These are phyloP conservation scores for Rhynchospora breviuscula DNA, from an alignment of 176 grass and related monocot species.

Conservation along the genomic window DNA sequence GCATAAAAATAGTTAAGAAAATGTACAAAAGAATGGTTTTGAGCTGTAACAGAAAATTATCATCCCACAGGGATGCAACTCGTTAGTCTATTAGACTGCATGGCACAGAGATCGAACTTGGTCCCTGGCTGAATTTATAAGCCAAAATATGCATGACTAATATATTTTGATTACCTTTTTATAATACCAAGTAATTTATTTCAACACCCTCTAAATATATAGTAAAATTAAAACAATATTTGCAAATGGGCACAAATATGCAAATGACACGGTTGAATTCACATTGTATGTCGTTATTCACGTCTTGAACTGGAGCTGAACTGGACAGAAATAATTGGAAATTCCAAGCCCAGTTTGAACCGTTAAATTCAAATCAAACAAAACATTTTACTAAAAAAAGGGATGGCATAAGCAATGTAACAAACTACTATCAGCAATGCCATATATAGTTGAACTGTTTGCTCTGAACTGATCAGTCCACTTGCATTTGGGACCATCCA, in stretches of 20 bases:
- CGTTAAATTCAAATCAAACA: background rate
- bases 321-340: too few relatives aligned
- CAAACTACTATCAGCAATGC: background rate
- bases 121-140: too few relatives aligned
- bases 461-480: background rate
- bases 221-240: background rate
- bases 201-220: background rate
- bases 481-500: background rate
- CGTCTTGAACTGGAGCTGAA: too few relatives aligned
- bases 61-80: too few relatives aligned
- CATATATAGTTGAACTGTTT: background rate
- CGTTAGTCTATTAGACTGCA: too few relatives aligned
- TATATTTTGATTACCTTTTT: too few relatives aligned
- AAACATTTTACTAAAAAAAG: background rate
- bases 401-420: background rate
- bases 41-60: too few relatives aligned
- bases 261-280: background rate
- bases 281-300: background rate
- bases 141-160: too few relatives aligned
- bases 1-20: too few relatives aligned
- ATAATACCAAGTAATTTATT: background rate
- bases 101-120: too few relatives aligned
- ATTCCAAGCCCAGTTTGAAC: background rate
- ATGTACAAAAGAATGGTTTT: background rate
- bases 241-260: background rate